Conservation (phyloP, 2,329 filamentous ascomycete species). For the Plenodomus biglobosus region DNA sequence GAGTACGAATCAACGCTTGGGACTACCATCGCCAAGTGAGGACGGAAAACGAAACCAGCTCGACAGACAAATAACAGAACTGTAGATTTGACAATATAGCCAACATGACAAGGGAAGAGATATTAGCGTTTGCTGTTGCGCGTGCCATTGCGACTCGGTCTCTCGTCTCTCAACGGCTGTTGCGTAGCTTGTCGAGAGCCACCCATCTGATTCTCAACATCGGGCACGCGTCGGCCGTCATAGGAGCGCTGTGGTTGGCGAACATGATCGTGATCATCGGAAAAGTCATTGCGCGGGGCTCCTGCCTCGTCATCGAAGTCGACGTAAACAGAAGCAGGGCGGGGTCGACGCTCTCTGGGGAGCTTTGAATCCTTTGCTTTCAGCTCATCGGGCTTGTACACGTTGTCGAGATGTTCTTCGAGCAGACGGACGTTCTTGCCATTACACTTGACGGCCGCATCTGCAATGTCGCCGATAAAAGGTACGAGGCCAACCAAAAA, state of each 20-base stretch:
- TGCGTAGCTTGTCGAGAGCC: conserved; percentile 24
- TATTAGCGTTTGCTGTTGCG: conserved; percentile 22
- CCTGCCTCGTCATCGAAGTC: conserved; percentile 48
- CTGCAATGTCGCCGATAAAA: conserved; percentile 72
- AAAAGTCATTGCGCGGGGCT: conserved; percentile 24
- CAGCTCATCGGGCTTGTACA: conserved; percentile 56
- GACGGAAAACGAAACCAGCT: not conserved
- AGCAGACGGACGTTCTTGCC: conserved; percentile 72
- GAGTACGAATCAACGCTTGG: not conserved
- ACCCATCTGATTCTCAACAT: conserved; percentile 36
- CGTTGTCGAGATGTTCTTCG: conserved; percentile 67
- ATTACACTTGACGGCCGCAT: conserved; percentile 74
- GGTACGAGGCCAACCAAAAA: conserved; percentile 74
- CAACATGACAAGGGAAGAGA: not conserved
- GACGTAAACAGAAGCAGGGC: conserved; percentile 51
- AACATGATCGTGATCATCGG: conserved; percentile 28
- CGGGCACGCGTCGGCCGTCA: conserved; percentile 27
- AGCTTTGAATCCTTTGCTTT: conserved; percentile 21
- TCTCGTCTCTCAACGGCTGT: conserved; percentile 19
- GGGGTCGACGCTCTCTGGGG: conserved; percentile 31
- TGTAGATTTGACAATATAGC: conserved; percentile 9
- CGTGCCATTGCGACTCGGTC: conserved; percentile 28
- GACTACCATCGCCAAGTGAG: not conserved
- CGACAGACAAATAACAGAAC: not conserved
- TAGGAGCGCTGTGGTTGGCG: conserved; percentile 34